Base-by-base conservation (phyloP, 805 yeast genomes). In the Danielia oregonensis region DNA sequence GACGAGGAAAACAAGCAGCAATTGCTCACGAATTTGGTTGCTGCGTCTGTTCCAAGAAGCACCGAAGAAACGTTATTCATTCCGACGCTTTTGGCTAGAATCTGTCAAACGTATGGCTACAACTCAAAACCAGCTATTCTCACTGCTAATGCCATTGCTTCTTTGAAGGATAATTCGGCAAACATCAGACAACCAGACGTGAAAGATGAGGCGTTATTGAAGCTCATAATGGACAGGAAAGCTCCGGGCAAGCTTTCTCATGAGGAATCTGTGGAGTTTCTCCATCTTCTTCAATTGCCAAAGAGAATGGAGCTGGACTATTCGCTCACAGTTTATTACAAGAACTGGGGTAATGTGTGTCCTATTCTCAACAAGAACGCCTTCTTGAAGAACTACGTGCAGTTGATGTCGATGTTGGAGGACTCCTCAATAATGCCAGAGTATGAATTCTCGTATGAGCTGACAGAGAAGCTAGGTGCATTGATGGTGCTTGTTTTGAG, bases 61-160 rank as follows among this genome's bases (percentile, higher is more conserved):
- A 83, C 91, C 0, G 89, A 82, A 47, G 93, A 84, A 52, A 82
- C 87, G 0, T 59, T 84, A 26, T 81, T 82, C 47, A 77, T 82
- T 24, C 91, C 93, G 0, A 78, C 85, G 6, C 57, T 84, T 32
- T 60, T 84, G 39, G 84, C 87, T 5, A 73, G 78, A 36, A 70
- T 84, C 32, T 82, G 86, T 39, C 79, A 78, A 47, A 74, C 71
- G 2, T 83, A 79, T 55, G 91, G 93, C 0, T 80, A 79, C 53
- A 73, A 77, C 32, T 79, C 87, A 1, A 78, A 75, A 42, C 80
- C 86, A 1, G 79, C 87, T n/a, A 65, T 78, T 10, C 61, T 79
- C 36, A 78, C 91, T 0, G 87, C 88, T 4, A 74, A 80, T 38
- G 72, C 88, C 0, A 67, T 84, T 28, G 87, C 89, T 0, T 68